Conservation (phyloP, 2,329 filamentous ascomycete genomes). For the Chaetomiaceae sp. region DNA sequence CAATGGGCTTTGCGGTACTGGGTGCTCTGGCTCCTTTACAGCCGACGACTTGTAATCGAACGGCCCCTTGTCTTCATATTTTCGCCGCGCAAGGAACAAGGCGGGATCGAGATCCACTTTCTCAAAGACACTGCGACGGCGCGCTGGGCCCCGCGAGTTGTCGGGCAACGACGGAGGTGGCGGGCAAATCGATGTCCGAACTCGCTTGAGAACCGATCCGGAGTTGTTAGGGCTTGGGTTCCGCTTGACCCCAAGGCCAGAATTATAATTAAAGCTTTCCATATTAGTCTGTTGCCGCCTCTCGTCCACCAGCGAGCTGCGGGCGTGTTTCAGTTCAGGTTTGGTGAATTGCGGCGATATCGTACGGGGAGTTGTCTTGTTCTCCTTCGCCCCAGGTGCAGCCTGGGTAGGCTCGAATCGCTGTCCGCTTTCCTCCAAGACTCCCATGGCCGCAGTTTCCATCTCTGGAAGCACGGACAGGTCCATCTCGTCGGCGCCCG, state of each 20-base stretch:
- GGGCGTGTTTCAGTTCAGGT: constrained; percentile 52
- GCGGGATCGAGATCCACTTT: constrained; percentile 49
- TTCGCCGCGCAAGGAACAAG: constrained; percentile 49
- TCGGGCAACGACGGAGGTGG: constrained; percentile 21
- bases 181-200: constrained; percentile 41
- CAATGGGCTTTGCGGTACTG: constrained; percentile 32
- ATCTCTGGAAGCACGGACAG: constrained; percentile 30
- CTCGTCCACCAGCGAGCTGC: constrained; percentile 46
- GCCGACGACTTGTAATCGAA: constrained; percentile 41
- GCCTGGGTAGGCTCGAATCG: constrained; percentile 1
- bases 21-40: constrained; percentile 26
- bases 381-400: neutral
- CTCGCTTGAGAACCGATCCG: constrained; percentile 52
- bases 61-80: constrained; percentile 51
- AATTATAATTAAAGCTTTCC: constrained; percentile 27
- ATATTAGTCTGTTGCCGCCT: constrained; percentile 25
- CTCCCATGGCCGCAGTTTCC: constrained; percentile 17
- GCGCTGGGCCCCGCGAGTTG: constrained; percentile 22
- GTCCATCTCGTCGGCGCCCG: constrained; percentile 37
- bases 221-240: constrained; percentile 52
- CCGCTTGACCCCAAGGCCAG: constrained; percentile 37
- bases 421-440: constrained; percentile 15
- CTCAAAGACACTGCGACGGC: constrained; percentile 46
- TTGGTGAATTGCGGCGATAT: constrained; percentile 46
- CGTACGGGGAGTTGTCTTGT: constrained; percentile 9